Base-by-base conservation (phyloP, 768 basidiomycete species). In the Goffeauzyma gilvescens region DNA sequence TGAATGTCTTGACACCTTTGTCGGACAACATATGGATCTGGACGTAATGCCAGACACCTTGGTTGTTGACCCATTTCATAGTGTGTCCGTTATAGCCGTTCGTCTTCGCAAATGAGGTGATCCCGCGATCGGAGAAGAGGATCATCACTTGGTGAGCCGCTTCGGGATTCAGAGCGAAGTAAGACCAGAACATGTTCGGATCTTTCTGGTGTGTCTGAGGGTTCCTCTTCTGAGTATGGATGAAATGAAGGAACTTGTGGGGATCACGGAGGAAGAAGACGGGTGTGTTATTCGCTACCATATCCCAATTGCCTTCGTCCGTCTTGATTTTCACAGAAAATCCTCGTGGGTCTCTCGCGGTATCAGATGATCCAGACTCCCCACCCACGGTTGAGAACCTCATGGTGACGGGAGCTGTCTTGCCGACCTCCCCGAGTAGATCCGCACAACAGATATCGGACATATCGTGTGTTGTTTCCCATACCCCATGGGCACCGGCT, bases 151-250 rank as follows among this genome's bases (percentile, higher is more conserved):
- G 68, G 45, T 69, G 67, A 32, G 66, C 51, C 6, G 64, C 60
- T 52, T 69, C 68, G 20, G 67, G 66, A 54, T 68, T 66, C 47
- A 59, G 58, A 3, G 51, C 51, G n/a, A 63, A 55, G 52, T 67
- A 81, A 15, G 83, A 81, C 59, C 52, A 61, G 60, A 57, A 87
- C 71, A 74, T 74, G 61, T 55, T 59, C 13, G 52, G 51, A 38
- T 57, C 54, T 44, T 86, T 85, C 54, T 89, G 65, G 65, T 95
- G 82, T 6, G 86, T 89, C 59, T 84, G 81, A 13, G 89, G 89
- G 63, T 75, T 79, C 74, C 55, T 51, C 57, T 65, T 68, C 56
- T 67, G 67, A 22, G 67, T 68, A 58, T 68, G 67, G 48, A 69
- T 69, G 55, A 69, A 69, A 48, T 63, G 55, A 7, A 66, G 66